These are phyloP conservation scores for Scutellaria galericulata DNA, from an alignment of 257 asterid genomes.

Conservation along the genomic window DNA sequence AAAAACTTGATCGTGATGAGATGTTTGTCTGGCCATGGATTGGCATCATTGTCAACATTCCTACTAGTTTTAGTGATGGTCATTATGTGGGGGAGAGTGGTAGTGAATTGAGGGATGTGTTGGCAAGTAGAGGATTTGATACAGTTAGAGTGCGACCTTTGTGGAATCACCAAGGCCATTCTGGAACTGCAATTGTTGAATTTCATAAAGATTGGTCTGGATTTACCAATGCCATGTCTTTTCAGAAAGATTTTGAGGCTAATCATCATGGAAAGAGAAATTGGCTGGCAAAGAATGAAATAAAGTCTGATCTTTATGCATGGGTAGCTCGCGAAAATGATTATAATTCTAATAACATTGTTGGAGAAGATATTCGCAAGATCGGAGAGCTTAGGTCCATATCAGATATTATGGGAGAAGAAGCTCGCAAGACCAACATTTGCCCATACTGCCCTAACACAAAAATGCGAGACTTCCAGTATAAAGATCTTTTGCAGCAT, in stretches of 20 bases:
- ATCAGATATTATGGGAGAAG: constrained; percentile 36
- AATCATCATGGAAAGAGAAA: constrained; percentile 63
- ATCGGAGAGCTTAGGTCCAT: constrained; percentile 23
- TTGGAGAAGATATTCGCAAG: constrained; percentile 32
- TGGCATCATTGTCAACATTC: constrained; percentile 66
- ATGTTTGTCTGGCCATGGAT: constrained; percentile 85
- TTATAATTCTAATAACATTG: constrained; percentile 4
- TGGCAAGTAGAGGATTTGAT: constrained; percentile 57
- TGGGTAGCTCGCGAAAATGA: constrained; percentile 71
- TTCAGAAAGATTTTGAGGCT: constrained; percentile 67
- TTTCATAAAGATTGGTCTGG: constrained; percentile 70
- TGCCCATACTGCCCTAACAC: constrained; percentile 85
- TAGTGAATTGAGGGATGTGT: constrained; percentile 58
- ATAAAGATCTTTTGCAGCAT: constrained; percentile 72
- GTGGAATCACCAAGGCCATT: constrained; percentile 73
- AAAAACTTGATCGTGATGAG: constrained; percentile 37
- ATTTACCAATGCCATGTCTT: constrained; percentile 63
- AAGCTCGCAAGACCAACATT: constrained; percentile 32
- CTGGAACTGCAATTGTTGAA: constrained; percentile 71
- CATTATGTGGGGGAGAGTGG: constrained; percentile 75
- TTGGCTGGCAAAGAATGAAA: constrained; percentile 50
- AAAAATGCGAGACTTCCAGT: constrained; percentile 58
- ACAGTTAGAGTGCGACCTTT: constrained; percentile 73
- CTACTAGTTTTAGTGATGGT: constrained; percentile 57
- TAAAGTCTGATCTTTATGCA: constrained; percentile 54